Conservation (phyloP, 176 grass and related monocot species). For the Dactylis glomerata region DNA sequence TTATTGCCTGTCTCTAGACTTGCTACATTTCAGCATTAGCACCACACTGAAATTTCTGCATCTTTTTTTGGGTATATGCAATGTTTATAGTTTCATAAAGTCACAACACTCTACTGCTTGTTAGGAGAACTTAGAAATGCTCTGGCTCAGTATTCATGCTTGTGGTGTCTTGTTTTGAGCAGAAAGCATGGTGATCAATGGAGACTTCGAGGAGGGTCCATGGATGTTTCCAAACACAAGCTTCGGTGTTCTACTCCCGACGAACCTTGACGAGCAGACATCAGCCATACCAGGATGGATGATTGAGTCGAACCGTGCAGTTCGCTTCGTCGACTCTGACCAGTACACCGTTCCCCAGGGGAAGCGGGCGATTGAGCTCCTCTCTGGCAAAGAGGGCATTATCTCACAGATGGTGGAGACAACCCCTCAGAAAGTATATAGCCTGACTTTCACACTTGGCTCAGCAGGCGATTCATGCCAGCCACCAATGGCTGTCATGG, state of each 20-base stretch:
- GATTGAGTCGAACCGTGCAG: slow-evolving; percentile 87
- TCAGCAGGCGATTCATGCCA: slow-evolving; percentile 76
- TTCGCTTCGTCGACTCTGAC: slow-evolving; percentile 75
- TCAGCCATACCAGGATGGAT: slow-evolving; percentile 86
- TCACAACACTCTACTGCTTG: neutral
- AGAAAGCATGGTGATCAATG: slow-evolving; percentile 85
- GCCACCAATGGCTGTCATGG: slow-evolving; percentile 85
- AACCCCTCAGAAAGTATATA: slow-evolving; percentile 82
- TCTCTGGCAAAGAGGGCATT: slow-evolving; percentile 95
- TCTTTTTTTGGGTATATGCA: neutral
- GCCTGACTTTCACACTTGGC: slow-evolving; percentile 69
- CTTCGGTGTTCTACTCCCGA: slow-evolving; percentile 90
- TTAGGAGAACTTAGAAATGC: neutral
- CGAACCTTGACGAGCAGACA: slow-evolving; percentile 86
- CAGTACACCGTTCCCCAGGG: slow-evolving; percentile 85
- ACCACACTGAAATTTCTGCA: neutral
- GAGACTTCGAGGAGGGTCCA: slow-evolving; percentile 96
- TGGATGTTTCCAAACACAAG: slow-evolving; percentile 94
- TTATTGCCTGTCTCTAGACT: neutral
- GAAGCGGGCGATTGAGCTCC: slow-evolving; percentile 90
- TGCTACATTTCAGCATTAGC: neutral
- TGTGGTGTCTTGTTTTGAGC: slow-evolving; percentile 22
- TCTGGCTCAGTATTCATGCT: neutral
- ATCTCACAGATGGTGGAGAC: slow-evolving; percentile 98
- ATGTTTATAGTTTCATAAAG: neutral